Conservation (phyloP, 495 filamentous ascomycete genomes). For the Podospora conica region DNA sequence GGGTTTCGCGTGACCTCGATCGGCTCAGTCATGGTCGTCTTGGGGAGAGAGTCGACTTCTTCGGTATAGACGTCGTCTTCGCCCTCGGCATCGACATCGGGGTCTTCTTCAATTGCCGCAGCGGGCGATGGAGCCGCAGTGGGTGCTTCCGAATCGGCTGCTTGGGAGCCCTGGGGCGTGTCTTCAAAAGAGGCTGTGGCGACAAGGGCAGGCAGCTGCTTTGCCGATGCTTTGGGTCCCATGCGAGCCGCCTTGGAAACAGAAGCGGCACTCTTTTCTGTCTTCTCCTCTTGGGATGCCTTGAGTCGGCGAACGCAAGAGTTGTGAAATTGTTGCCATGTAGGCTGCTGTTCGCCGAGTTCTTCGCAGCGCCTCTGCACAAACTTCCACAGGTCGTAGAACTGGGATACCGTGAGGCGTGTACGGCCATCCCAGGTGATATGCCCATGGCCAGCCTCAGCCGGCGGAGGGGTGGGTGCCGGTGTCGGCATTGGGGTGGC, state of each 20-base stretch:
- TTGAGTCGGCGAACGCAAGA: constrained; percentile 16
- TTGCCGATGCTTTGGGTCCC: neutral
- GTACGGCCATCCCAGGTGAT: constrained; percentile 20
- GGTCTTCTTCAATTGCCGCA: constrained; percentile 15
- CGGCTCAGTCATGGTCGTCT: constrained; percentile 12
- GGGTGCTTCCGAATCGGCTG: constrained; percentile 14
- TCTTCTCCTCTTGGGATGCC: constrained; percentile 5
- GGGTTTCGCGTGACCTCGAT: constrained; percentile 24
- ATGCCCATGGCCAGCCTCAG: neutral
- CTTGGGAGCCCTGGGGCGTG: constrained; percentile 9
- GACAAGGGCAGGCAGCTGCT: neutral
- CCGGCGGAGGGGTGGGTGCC: constrained; percentile 10
- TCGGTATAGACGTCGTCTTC: constrained; percentile 25
- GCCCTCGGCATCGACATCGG: constrained; percentile 14
- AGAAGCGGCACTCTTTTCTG: neutral
- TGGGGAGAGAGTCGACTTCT: constrained; percentile 13
- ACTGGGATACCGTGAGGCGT: constrained; percentile 14
- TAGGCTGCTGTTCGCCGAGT: constrained; percentile 15
- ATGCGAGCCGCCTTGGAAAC: neutral
- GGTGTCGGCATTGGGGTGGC: constrained; percentile 16
- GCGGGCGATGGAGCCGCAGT: constrained; percentile 26
- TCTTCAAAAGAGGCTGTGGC: constrained; percentile 8
- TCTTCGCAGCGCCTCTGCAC: constrained; percentile 15
- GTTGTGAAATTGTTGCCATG: constrained; percentile 22
- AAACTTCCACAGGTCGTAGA: constrained; percentile 16